phyloP scores from a whole-genome alignment of 306 rosid genomes.

The Argentina anserina region DNA sequence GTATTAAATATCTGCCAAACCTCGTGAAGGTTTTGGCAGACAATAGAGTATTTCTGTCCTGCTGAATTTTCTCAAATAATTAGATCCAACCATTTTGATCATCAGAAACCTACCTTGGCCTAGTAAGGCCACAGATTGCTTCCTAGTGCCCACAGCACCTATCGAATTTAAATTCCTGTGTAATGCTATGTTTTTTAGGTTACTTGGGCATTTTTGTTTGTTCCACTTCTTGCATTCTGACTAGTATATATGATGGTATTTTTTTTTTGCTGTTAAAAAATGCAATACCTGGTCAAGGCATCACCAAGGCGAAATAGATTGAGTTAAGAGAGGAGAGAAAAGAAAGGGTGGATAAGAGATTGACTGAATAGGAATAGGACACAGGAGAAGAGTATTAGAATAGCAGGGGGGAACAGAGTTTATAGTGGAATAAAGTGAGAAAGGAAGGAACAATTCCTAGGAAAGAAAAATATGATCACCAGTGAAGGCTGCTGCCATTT shows the following conservation, averaged over 20 bases:
- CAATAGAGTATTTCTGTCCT: not conserved
- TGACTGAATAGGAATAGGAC: not conserved
- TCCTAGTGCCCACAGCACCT: not conserved
- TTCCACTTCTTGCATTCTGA: not conserved
- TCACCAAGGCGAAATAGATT: not conserved
- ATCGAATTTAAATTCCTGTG: not conserved
- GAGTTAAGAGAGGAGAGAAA: not conserved
- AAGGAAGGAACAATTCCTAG: not conserved
- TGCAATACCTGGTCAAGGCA: not conserved
- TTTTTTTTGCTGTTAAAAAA: not conserved
- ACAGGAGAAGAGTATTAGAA: not conserved
- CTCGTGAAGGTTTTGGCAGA: not conserved
- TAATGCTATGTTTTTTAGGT: not conserved
- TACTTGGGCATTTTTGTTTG: not conserved
- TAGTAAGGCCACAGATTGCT: not conserved
- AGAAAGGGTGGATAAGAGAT: not conserved
- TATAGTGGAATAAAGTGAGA: not conserved
- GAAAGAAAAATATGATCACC: not conserved
- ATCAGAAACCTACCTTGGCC: not conserved
- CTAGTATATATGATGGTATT: not conserved
- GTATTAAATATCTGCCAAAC: not conserved
- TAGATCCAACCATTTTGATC: not conserved
- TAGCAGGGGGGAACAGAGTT: not conserved
- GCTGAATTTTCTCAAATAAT: not conserved
- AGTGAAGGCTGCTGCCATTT: not conserved